Base-by-base conservation (phyloP, 768 basidiomycete species). In the Antrodiella citrinella region DNA sequence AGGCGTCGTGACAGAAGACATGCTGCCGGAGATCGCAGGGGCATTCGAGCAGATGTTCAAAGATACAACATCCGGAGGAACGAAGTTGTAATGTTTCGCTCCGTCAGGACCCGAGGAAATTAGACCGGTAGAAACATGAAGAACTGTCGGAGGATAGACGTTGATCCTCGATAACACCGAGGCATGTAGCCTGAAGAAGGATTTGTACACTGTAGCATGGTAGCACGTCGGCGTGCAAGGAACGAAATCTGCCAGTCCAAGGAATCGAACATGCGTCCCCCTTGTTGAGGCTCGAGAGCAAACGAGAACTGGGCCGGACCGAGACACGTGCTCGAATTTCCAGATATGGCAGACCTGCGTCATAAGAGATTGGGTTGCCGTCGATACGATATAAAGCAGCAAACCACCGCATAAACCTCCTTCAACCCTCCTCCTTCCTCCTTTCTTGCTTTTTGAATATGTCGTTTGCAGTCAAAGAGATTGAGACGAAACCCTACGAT, bases 401-500 rank as follows among this genome's bases (percentile, higher is more conserved):
- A n/a, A n/a, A n/a, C n/a, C n/a, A n/a, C n/a, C n/a, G n/a, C n/a
- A n/a, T n/a, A n/a, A 51, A 15, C 30, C 30, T 20, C 30, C 52
- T 50, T 19, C 43, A 42, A 13, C 39, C 48, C 48, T 47, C 51
- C 12, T 13, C 24, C 49, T n/a, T 40, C 47, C 47, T 43, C 7
- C 30, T 35, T 43, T 43, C 9, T 19, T 43, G 41, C 30, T 21
- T 35, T 21, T 43, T 39, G 40, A 47, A 25, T 50, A 78, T 77
- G 76, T 63, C 69, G 10, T 56, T 62, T 59, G 66, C 68, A 49
- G 67, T 85, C 63, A 77, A 86, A 68, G 81, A 85, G 57, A 75
- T 96, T 47, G 49, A 72, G 23, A 96, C 93, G 2, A 92, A 84
- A 65, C 86, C 91, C 19, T 94, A 81, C 64, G 88, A 92, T 3